A percentile compares a stretch with the other conserved stretches of the same genome.
Conservation (phyloP, 805 yeast genomes). For the Priceomyces carsonii region DNA sequence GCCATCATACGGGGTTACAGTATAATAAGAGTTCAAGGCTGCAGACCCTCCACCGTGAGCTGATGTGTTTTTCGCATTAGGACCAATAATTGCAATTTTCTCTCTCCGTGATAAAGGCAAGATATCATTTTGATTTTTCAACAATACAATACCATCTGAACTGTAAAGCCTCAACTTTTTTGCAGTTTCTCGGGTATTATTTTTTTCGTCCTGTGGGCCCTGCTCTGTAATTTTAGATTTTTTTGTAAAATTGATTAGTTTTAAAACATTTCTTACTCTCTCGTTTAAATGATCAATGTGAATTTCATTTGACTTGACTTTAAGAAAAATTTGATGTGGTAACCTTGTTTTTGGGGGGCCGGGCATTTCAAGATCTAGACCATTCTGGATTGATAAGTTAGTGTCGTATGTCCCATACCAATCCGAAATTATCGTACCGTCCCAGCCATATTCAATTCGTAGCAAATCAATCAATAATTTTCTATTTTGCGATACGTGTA, state of each 20-base stretch:
- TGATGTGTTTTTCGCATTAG: slow-evolving; percentile 29
- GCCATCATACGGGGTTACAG: slow-evolving; percentile 26
- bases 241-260: slow-evolving; percentile 23
- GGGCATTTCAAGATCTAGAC: slow-evolving; percentile 37
- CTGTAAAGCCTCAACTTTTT: slow-evolving; percentile 21
- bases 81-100: slow-evolving; percentile 32
- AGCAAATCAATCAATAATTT: slow-evolving; percentile 22
- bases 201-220: slow-evolving; percentile 20
- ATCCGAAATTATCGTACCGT: slow-evolving; percentile 33
- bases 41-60: slow-evolving; percentile 38
- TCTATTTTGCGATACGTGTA: slow-evolving; percentile 26
- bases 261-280: slow-evolving; percentile 26
- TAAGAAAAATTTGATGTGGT: slow-evolving; percentile 19
- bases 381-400: slow-evolving; percentile 25
- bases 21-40: slow-evolving; percentile 24
- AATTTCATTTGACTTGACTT: slow-evolving; percentile 26
- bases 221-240: slow-evolving; percentile 21
- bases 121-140: slow-evolving; percentile 26
- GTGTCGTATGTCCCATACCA: slow-evolving; percentile 33
- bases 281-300: slow-evolving; percentile 25
- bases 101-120: slow-evolving; percentile 33
- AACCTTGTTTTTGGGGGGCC: slow-evolving; percentile 28
- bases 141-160: slow-evolving; percentile 26
- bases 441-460: slow-evolving; percentile 32
- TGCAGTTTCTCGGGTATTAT: slow-evolving; percentile 26